Evolutionary conservation across 306 rosid species (phyloP), one percentile per base, ranked within the genome.

Genomic region (Fragaria nilgerrensis): DNA sequence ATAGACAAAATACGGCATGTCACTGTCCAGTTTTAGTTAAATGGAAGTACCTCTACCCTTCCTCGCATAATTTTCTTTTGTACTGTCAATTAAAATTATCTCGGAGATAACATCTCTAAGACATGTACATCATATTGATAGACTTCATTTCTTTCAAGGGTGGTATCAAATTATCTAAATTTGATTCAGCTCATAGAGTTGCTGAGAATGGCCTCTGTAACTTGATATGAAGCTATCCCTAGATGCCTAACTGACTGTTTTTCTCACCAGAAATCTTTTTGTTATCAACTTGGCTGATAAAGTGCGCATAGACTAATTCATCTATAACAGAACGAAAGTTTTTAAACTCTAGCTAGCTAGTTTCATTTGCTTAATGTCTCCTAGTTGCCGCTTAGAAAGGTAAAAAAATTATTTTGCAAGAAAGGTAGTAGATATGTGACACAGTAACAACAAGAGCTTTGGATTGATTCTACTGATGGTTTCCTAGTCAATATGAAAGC

Each of bases 1-100:
- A 85, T 96, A 81, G 99, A 96, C 86, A 96, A 92, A 82, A 96
- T 96, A 77, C 92, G 91, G 79, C 82, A 86, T 75, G 99, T 96
- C 82, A 81, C 58, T 91, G 94, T 77, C 89, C 98, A 0, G 97
- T 96, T 74, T 84, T 96, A 78, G 99, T 96, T 96, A 81, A 98
- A 96, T 81, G 99, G 92, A 87, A 83, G 93, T 88, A 66, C 15
- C 59, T 64, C 52, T 72, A 74, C 72, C 80, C 81, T 73, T 32
- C 79, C 48, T 37, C 23, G 0, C 16, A 8, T 25, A 61, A 4
- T 25, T 61, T 61, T 61, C 44, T 64, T 64, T 7, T 9, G 13
- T 34, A 34, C 22, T 9, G 5, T 34, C 13, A 64, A 17, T 3
- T 64, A 10, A 2, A 63, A 29, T 0, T 1, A 36, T 10, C 14